These are phyloP conservation scores for Ustilago loliicola DNA, from an alignment of 1,284 basidiomycete species.

Conservation along the genomic window DNA sequence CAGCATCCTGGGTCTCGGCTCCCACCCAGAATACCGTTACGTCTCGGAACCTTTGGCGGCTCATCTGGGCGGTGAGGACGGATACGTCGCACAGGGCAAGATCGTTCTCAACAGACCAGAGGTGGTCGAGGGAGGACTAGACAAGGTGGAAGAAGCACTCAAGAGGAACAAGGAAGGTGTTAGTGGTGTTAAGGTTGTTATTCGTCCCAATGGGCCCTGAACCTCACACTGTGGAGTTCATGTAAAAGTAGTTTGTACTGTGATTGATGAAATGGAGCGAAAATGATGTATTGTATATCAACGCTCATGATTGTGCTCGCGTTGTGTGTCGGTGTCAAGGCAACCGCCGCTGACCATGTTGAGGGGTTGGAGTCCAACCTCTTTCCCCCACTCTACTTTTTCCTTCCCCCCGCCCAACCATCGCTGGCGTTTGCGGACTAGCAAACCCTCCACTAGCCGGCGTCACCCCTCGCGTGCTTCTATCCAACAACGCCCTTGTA, in stretches of 20 bases:
- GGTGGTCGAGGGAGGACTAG: slow-evolving; percentile 53
- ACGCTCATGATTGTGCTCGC: not conserved
- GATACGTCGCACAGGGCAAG: slow-evolving; percentile 46
- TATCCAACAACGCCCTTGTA: slow-evolving; percentile 34
- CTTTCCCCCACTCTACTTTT: slow-evolving; percentile 9
- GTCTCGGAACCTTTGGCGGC: slow-evolving; percentile 41
- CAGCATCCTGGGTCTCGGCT: slow-evolving; percentile 36
- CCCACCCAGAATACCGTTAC: slow-evolving; percentile 29
- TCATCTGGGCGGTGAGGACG: slow-evolving; percentile 50
- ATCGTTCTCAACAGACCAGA: slow-evolving; percentile 45
- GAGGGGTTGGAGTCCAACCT: slow-evolving; percentile 41
- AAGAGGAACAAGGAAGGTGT: slow-evolving; percentile 55
- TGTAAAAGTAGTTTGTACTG: not conserved
- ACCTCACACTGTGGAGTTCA: not conserved
- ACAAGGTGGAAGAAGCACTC: slow-evolving; percentile 46
- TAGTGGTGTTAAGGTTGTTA: slow-evolving; percentile 54
- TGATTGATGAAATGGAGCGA: not conserved
- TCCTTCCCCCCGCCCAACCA: not conserved
- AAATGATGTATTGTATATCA: not conserved
- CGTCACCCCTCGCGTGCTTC: slow-evolving; percentile 15
- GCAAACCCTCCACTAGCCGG: not conserved
- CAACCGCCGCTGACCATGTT: slow-evolving; percentile 2
- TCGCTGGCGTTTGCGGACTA: not conserved
- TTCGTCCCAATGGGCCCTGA: slow-evolving; percentile 42
- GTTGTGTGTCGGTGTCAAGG: not conserved